phyloP scores from a whole-genome alignment of 176 grass and related monocot genomes.

The Stipa capillata region DNA sequence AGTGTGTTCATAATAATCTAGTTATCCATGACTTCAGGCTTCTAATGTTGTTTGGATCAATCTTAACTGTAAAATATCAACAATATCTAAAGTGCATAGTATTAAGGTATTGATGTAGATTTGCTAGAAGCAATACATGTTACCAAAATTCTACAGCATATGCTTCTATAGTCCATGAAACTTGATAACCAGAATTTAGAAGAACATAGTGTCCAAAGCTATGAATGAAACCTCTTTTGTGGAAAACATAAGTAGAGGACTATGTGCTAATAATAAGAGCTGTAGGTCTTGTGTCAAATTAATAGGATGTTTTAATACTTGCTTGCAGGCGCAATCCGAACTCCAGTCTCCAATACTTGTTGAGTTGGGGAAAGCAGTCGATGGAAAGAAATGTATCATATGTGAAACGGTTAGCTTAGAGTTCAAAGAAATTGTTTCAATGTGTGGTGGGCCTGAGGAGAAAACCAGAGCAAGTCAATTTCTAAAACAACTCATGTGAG shows the following conservation, averaged over 20 bases:
- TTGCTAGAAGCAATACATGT: neutral
- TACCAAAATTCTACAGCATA: neutral
- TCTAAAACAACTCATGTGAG: conserved; percentile 65
- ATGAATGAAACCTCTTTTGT: neutral
- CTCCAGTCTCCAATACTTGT: conserved; percentile 54
- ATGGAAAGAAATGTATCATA: conserved; percentile 65
- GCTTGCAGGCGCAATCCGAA: conserved; percentile 55
- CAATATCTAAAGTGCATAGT: neutral
- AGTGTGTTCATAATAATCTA: conserved; percentile 10
- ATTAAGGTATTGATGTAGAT: neutral
- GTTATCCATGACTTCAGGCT: neutral
- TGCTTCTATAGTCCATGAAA: neutral
- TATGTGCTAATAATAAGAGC: neutral
- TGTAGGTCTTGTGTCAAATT: neutral
- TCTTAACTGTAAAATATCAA: neutral
- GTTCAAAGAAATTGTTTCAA: conserved; percentile 71
- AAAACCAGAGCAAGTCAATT: conserved; percentile 52
- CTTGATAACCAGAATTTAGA: neutral
- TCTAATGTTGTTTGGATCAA: neutral
- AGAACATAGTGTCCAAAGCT: neutral
- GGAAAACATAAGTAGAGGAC: neutral
- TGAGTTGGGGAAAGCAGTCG: conserved; percentile 43
- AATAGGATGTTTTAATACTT: neutral
- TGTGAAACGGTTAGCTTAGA: conserved; percentile 55
- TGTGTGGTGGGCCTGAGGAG: conserved; percentile 68